Percentiles rank a stretch among this genome's conserved stretches.
phyloP scores from a whole-genome alignment of 2,329 filamentous ascomycete genomes.

The Fusarium pilosicola region DNA sequence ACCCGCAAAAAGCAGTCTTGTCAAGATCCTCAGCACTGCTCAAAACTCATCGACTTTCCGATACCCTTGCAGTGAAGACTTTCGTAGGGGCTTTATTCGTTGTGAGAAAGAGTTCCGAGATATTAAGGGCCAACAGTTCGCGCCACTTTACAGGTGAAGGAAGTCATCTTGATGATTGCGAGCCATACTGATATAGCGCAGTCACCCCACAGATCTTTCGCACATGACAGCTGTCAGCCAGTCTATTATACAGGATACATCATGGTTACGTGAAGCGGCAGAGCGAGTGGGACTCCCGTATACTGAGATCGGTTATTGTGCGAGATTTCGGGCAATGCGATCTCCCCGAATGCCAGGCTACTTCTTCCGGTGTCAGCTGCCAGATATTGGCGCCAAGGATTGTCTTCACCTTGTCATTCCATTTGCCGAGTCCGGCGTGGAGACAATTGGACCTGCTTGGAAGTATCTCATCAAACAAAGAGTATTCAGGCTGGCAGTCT shows the following conservation, averaged over 20 bases:
- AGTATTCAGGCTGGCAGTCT: background rate
- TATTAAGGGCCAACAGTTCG: background rate
- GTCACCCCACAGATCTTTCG: background rate
- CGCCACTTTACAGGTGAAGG: background rate
- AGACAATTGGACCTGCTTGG: background rate
- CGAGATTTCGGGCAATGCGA: no score
- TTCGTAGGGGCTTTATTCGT: fast-evolving
- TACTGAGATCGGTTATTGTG: no score
- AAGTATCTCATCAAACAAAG: background rate
- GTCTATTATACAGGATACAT: conserved; percentile 10
- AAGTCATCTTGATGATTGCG: fast-evolving
- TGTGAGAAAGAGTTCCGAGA: background rate
- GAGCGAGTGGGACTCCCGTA: background rate
- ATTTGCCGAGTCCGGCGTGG: background rate
- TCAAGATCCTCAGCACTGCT: background rate
- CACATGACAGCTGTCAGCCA: conserved; percentile 10
- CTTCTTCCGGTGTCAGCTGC: background rate
- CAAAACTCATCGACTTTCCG: background rate
- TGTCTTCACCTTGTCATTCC: background rate
- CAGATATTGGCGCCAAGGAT: background rate
- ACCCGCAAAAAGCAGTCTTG: background rate
- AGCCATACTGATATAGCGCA: fast-evolving
- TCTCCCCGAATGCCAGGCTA: background rate
- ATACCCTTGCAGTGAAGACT: background rate
- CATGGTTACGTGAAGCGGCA: conserved; percentile 3